These are phyloP conservation scores for Heliamphora pulchella DNA, from an alignment of 179 eudicot species.

Conservation along the genomic window DNA sequence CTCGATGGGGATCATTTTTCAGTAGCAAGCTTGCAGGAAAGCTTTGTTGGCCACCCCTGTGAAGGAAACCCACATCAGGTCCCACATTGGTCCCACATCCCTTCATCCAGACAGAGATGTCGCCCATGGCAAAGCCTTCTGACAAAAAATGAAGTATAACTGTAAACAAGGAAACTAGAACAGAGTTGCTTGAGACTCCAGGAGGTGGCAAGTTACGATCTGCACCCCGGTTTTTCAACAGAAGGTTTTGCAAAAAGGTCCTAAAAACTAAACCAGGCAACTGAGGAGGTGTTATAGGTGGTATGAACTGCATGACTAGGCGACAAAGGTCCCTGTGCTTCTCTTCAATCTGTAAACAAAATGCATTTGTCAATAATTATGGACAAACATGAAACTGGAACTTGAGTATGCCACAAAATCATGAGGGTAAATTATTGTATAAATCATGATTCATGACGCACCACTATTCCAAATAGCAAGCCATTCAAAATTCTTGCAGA, in stretches of 20 bases:
- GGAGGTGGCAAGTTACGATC: slow-evolving; percentile 68
- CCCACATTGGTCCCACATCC: slow-evolving; percentile 36
- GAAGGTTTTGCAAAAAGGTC: slow-evolving; percentile 68
- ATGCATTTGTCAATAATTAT: background rate
- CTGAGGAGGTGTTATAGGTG: slow-evolving; percentile 76
- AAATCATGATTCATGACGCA: background rate
- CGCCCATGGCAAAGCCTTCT: slow-evolving; percentile 70
- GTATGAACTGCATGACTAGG: slow-evolving; percentile 77
- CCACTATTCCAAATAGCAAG: background rate
- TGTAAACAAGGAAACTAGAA: slow-evolving; percentile 70
- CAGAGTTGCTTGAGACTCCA: slow-evolving; percentile 74
- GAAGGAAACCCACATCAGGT: slow-evolving; percentile 64
- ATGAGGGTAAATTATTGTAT: no score
- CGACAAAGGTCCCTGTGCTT: slow-evolving; percentile 86
- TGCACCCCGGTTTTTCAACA: slow-evolving; percentile 65
- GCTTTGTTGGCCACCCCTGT: slow-evolving; percentile 83
- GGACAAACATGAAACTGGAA: background rate
- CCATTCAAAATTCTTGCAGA: background rate
- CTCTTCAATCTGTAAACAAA: slow-evolving; percentile 74
- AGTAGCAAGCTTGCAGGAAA: slow-evolving; percentile 63
- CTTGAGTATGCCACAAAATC: background rate
- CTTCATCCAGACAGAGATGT: slow-evolving; percentile 54
- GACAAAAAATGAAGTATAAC: slow-evolving; percentile 83
- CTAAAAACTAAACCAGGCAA: slow-evolving; percentile 87
- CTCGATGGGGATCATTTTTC: slow-evolving; percentile 68